phyloP scores from a whole-genome alignment of 202 grass and related monocot genomes.

The Digitaria exilis region DNA sequence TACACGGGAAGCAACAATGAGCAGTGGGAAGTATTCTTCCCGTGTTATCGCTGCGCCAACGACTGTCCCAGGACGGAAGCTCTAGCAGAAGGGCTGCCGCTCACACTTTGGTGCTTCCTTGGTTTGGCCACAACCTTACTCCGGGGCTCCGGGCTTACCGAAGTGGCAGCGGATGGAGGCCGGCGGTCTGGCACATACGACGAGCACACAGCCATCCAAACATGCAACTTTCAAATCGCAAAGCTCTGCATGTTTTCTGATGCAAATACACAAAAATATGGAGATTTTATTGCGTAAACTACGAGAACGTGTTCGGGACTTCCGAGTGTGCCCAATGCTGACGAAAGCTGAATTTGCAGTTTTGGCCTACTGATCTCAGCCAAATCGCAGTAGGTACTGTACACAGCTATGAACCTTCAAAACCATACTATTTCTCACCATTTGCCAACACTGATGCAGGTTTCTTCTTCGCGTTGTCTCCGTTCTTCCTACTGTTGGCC shows the following conservation, averaged over 20 bases:
- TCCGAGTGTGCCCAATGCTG: background rate
- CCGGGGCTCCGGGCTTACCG: too few relatives aligned
- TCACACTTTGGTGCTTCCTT: background rate
- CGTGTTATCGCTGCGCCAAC: background rate
- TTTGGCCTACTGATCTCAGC: background rate
- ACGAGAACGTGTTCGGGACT: background rate
- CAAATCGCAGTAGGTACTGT: conserved; percentile 30
- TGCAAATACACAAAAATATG: conserved; percentile 17
- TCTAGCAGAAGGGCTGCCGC: background rate
- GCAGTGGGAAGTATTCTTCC: background rate
- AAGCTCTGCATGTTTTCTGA: background rate
- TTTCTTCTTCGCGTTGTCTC: conserved; percentile 33
- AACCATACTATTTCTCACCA: conserved; percentile 55
- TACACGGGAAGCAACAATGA: background rate
- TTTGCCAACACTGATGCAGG: conserved; percentile 4
- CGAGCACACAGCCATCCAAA: background rate
- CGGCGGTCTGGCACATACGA: background rate
- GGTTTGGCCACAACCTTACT: too few relatives aligned
- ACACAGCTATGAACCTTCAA: conserved; percentile 29
- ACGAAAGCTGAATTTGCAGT: background rate
- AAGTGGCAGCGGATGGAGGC: background rate
- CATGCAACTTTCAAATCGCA: background rate
- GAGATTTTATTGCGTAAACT: conserved; percentile 20
- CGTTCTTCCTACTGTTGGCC: conserved; percentile 27
- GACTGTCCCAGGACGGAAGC: background rate